These are phyloP conservation scores for Podospora bellae-mahoneyi DNA, from an alignment of 495 filamentous ascomycete species.

Conservation along the genomic window DNA sequence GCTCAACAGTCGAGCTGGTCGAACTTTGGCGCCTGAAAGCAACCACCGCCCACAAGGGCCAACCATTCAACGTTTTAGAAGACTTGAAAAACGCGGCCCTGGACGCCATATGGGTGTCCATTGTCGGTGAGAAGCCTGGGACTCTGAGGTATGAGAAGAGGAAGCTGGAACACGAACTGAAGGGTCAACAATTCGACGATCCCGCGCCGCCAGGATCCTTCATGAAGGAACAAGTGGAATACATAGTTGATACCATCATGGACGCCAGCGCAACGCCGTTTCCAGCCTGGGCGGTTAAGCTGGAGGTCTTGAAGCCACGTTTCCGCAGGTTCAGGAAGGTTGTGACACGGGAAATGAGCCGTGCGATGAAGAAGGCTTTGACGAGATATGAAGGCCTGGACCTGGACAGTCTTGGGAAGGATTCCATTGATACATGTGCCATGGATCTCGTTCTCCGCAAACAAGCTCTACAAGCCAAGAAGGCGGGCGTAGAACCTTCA, in stretches of 20 bases:
- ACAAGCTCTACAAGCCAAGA: conserved; percentile 29
- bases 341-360: conserved; percentile 23
- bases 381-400: conserved; percentile 25
- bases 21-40: conserved; percentile 38
- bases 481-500: conserved; percentile 21
- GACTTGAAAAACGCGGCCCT: conserved; percentile 37
- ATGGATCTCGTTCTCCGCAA: conserved; percentile 39
- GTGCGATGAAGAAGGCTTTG: conserved; percentile 24
- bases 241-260: conserved; percentile 24
- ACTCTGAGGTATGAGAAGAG: conserved; percentile 22
- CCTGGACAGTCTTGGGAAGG: conserved; percentile 17
- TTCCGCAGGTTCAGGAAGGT: conserved; percentile 25
- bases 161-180: conserved; percentile 22
- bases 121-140: conserved; percentile 30
- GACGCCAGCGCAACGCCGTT: conserved; percentile 11
- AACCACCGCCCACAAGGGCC: conserved; percentile 10
- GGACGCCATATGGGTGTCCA: conserved; percentile 36
- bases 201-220: not conserved
- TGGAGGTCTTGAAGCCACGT: conserved; percentile 21
- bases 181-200: not conserved
- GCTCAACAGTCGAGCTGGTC: conserved; percentile 27
- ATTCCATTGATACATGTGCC: conserved; percentile 32
- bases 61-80: conserved; percentile 25
- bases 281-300: conserved; percentile 18
- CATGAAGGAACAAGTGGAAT: conserved; percentile 26